Conservation (phyloP, 208 protist genomes). For the Porcisia hertigi region DNA sequence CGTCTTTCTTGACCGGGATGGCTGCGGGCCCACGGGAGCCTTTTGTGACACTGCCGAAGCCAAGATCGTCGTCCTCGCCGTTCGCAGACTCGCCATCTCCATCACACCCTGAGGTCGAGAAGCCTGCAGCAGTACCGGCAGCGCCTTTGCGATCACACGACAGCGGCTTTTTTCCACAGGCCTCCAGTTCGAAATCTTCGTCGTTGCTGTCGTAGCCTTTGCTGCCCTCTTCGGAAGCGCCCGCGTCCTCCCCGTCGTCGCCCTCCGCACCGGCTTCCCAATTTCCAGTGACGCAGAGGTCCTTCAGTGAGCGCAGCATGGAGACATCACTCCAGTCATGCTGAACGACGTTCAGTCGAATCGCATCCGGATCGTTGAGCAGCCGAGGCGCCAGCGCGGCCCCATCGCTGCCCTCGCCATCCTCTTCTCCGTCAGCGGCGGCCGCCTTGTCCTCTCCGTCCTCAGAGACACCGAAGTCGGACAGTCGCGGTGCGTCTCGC, state of each 20-base stretch:
- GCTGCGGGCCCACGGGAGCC: not conserved
- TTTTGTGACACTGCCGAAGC: not conserved
- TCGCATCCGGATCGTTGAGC: slow-evolving; percentile 61
- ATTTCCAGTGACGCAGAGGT: slow-evolving; percentile 96
- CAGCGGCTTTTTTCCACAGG: slow-evolving; percentile 60
- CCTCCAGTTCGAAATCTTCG: slow-evolving; percentile 81
- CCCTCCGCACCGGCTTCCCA: slow-evolving; percentile 69
- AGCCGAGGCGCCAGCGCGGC: slow-evolving; percentile 59
- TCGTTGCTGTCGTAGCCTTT: slow-evolving; percentile 88
- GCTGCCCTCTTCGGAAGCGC: slow-evolving; percentile 39
- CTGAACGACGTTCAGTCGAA: slow-evolving; percentile 45
- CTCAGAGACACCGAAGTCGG: slow-evolving; percentile 28
- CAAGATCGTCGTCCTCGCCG: slow-evolving; percentile 34
- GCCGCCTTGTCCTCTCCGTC: slow-evolving; percentile 31
- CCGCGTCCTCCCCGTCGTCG: slow-evolving; percentile 49
- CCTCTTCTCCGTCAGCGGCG: slow-evolving; percentile 44
- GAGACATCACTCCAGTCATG: slow-evolving; percentile 66
- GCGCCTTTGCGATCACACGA: not conserved
- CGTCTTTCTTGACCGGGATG: slow-evolving; percentile 18
- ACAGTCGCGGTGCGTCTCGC: slow-evolving; percentile 6
- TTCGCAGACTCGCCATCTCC: slow-evolving; percentile 42
- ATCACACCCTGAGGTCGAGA: slow-evolving; percentile 9
- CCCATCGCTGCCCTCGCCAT: slow-evolving; percentile 25
- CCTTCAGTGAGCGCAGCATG: slow-evolving; percentile 76
- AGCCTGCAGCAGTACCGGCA: slow-evolving; percentile 2